Evolutionary conservation across 371 early-diverging fungal genomes (phyloP).

Genomic region (Coemansia sp.): DNA sequence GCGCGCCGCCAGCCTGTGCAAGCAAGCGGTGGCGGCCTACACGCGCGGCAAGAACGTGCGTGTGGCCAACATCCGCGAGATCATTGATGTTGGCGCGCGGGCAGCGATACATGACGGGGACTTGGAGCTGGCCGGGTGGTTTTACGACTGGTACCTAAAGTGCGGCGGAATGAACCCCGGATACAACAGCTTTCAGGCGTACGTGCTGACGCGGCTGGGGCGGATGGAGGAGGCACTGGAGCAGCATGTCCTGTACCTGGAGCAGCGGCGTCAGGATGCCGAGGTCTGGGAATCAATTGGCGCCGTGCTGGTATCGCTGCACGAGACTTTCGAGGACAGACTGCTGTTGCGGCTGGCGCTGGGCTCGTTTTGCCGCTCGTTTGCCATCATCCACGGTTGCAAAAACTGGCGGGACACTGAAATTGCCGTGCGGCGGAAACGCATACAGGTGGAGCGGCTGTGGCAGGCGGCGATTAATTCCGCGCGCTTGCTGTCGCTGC

Average conservation of each 20-base stretch:
- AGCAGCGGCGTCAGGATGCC: slow-evolving; percentile 35
- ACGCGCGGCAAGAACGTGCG: slow-evolving; percentile 10
- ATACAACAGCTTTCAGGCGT: slow-evolving; percentile 28
- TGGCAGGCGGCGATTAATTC: not conserved
- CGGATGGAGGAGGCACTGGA: slow-evolving; percentile 24
- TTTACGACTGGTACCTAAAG: slow-evolving; percentile 27
- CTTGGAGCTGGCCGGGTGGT: slow-evolving; percentile 7
- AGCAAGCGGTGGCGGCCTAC: slow-evolving; percentile 16
- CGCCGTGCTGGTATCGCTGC: slow-evolving; percentile 2
- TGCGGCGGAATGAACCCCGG: slow-evolving; percentile 46
- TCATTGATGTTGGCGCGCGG: slow-evolving; percentile 43
- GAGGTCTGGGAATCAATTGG: slow-evolving; percentile 42
- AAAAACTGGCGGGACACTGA: slow-evolving; percentile 34
- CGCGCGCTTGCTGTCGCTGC: not conserved
- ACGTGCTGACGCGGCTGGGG: slow-evolving; percentile 18
- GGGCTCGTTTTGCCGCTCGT: slow-evolving; percentile 26
- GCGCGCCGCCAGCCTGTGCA: slow-evolving; percentile 16
- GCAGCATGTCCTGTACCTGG: slow-evolving; percentile 29
- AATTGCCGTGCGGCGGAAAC: slow-evolving; percentile 19
- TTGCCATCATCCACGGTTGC: slow-evolving; percentile 28
- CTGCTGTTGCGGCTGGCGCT: slow-evolving; percentile 26
- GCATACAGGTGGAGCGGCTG: slow-evolving; percentile 18
- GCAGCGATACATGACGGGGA: slow-evolving; percentile 19
- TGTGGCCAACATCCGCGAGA: slow-evolving; percentile 38
- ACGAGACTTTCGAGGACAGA: not conserved